Base-by-base conservation (phyloP, 2,329 filamentous ascomycete genomes). In the Penicillium glabrum region DNA sequence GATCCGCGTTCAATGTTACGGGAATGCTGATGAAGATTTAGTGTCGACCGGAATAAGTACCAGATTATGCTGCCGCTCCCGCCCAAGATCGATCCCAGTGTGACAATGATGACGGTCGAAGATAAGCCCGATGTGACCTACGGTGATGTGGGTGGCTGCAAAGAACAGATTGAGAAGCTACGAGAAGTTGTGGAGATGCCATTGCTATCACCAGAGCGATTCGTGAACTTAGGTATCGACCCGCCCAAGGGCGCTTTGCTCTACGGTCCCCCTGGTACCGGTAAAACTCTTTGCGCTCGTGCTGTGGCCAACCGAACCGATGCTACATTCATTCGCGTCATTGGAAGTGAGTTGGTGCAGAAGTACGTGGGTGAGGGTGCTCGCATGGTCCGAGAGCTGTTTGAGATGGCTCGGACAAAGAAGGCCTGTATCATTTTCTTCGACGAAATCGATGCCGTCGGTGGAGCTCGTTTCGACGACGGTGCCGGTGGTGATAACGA, bases 371-470 rank as follows among this genome's bases (percentile, higher is more conserved):
- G 95, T 73, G 95, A 99, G 76, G 95, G 95, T 73, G 95, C 96
- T 5, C 87, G 96, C 69, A 99, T 99, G 95, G 95, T 99, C 21
- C 88, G 95, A 69, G 95, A 99, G 80, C 85, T 99, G 3, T 99
- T 99, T 75, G 95, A 99, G 80, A 99, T 99, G 95, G 95, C 95
- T 10, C 88, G 95, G 67, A 98, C 95, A 56, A 99, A 99, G 85
- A 99, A 99, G 80, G 95, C 95, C 0, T 99, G 95, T 78, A 99
- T 99, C 73, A 99, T 99, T 79, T 99, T 99, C 87, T 96, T 96
- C 72, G 95, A 99, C 75, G 95, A 99, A 80, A 95, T 98, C 61
- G 93, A 98, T 75, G 93, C 93, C 48, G 91, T 98, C 54, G 93
- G 93, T 72, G 93, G 93, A 67, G 93, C 93, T 39, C 91, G 93